Evolutionary conservation across 169 alveolate genomes (phyloP), one percentile per base, ranked within the genome.

Genomic region (Plasmodium yoelii): DNA sequence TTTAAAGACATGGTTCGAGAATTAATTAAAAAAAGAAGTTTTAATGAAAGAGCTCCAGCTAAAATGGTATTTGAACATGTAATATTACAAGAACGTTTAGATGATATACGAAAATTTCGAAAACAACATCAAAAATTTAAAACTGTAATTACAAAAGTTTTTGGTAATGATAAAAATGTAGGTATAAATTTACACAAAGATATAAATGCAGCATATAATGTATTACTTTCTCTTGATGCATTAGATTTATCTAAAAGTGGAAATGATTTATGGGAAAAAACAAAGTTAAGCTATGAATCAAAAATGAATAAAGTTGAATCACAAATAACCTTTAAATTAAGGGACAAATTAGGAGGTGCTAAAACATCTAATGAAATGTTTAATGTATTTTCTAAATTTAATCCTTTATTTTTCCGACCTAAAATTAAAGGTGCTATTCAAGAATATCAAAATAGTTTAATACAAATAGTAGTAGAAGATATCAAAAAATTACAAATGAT

Each of bases 351-450:
- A 44, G 99, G 99, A 15, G 97, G 98, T 18, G 98, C 99, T 9
- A 95, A 95, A 88, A 96, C 96, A 55, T 97, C 99, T 9, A 96
- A 97, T 64, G 99, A 98, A 88, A 98, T 98, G 99, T 98, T 97
- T 91, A 93, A 97, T 74, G 98, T 97, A 46, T 97, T 98, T 91
- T 95, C 98, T 28, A 94, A 97, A 88, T 98, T 97, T 94, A 98
- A 98, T 90, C 97, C 98, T 7, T 94, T 98, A 46, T 98, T 98
- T 90, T 95, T 95, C 90, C 92, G 99, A 46, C 99, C 99, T 15
- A 94, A 99, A 73, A 97, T 98, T 84, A 94, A 97, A 77, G 98
- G 98, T 46, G 99, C 99, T 8, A 98, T 98, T 44, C 97, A 97
- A 88, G 99, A 98, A 92, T 98, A 98, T 91, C 99, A 98, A 94